Evolutionary conservation across 441 rosid genomes (phyloP), one percentile per base, ranked within the genome.

Genomic region (Gossypium gossypioides): DNA sequence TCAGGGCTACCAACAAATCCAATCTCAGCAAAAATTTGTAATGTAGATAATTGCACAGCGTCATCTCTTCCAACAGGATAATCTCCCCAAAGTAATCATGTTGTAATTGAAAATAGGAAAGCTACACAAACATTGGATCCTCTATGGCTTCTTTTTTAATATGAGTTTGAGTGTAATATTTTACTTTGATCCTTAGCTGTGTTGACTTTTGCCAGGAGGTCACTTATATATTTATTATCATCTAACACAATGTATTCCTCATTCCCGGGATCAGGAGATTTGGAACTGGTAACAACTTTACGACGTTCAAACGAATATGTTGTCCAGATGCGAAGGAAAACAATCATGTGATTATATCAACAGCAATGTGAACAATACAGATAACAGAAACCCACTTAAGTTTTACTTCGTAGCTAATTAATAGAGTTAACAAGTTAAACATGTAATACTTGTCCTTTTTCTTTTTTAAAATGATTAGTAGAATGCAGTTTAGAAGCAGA

Each of bases 41-140:
- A 81, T 40, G 98, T 98, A 77, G 96, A 96, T 73, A 91, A 82
- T 75, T 91, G 98, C 0, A 98, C 98, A 82, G 97, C 97, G 84
- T 89, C 98, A 80, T 92, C 98, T 83, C 97, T 90, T 78, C 98
- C 97, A 78, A 92, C 96, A 56, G 99, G 99, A 87, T 92, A 92
- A 82, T 92, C 91, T 67, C 99, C 99, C 84, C 85, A 73, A 70
- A 92, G 77, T 96, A 96, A 81, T 92, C 99, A 87, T 96, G 99
- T 84, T 96, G 99, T 82, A 92, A 83, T 98, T 96, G 87, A 73
- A 84, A 59, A 78, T 57, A 81, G 32, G 15, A 34, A 50, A 48
- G 61, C n/a, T 75, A 24, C 83, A 86, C 85, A 79, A 95, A 95
- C 98, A 95, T 92, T 56, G 88, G 91, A 79, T 95, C 98, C 60